phyloP scores from a whole-genome alignment of 1,284 basidiomycete species.

The Stereum hirsutum region DNA sequence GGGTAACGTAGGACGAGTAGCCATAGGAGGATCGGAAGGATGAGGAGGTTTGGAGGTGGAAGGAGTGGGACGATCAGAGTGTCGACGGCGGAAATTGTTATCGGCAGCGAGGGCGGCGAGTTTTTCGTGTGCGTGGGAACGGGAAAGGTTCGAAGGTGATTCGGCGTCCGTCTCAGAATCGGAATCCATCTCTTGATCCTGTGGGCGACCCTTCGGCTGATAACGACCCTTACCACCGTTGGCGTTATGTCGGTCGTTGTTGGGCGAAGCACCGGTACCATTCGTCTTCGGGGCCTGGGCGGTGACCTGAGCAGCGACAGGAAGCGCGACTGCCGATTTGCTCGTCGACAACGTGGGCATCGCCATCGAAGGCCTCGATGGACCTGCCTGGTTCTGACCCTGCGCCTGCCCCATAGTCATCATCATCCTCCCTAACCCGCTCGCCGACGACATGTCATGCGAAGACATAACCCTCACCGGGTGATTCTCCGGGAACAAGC shows the following conservation, averaged over 20 bases:
- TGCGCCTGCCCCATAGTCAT: slow-evolving; percentile 8
- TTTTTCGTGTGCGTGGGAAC: slow-evolving; percentile 54
- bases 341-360: slow-evolving; percentile 34
- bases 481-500: slow-evolving; percentile 47
- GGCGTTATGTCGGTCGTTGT: no score
- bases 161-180: slow-evolving; percentile 52
- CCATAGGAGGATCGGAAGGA: no score
- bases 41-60: slow-evolving; percentile 7
- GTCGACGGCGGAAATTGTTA: slow-evolving; percentile 19
- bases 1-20: slow-evolving; percentile 15
- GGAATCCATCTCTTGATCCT: slow-evolving; percentile 61
- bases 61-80: slow-evolving; percentile 16
- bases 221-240: slow-evolving; percentile 22
- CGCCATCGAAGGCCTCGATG: slow-evolving; percentile 11
- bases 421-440: no score
- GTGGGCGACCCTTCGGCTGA: slow-evolving; percentile 54
- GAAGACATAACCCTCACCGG: slow-evolving; percentile 46
- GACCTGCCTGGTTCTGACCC: slow-evolving; percentile 9
- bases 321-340: slow-evolving; percentile 60
- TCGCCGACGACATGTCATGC: slow-evolving; percentile 41
- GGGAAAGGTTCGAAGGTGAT: slow-evolving; percentile 38
- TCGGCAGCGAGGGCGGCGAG: slow-evolving; percentile 42
- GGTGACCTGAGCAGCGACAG: slow-evolving; percentile 49
- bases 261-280: no score
- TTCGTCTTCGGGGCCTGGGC: slow-evolving; percentile 20